Evolutionary conservation across 1,284 basidiomycete genomes (phyloP), one percentile per base, ranked within the genome.

Genomic region (Marasmius oreades): DNA sequence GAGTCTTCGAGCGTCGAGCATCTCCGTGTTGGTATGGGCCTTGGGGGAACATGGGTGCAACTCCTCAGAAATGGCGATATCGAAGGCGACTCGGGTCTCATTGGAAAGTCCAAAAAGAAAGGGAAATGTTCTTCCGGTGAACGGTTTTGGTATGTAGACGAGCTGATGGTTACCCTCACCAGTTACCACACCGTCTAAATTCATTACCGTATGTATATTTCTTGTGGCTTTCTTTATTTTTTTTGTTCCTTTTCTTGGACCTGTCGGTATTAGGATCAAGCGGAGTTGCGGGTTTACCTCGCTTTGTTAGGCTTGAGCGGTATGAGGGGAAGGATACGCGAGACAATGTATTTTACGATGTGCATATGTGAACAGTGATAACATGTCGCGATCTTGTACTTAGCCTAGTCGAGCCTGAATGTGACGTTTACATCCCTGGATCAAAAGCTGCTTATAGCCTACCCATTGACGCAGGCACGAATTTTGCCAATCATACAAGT

Each of bases 11-110:
- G 73, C 0, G 68, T 75, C 5, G 76, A 79, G 36, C 67, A 70
- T 33, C 62, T 88, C 18, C 60, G 64, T 3, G 65, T 78, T 0
- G 83, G 82, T 0, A 79, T 87, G 70, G 82, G 81, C 1, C 55
- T 85, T 34, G 76, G 74, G 3, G 86, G 78, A 14, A 79, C 80
- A 52, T 88, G 81, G 78, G 77, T 88, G 2, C 84, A 88, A 67
- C 69, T 87, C 43, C 79, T 68, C 22, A 75, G 80, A 55, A 69
- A 66, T 52, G 64, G 69, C 54, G 67, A 62, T 42, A 61, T 61
- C 3, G 60, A 55, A 8, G 64, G 55, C 5, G 39, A 42, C 20
- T 16, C 20, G 10, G 39, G 39, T 42, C 16, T 20, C 2, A 16
- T 16, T 16, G 55, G 28, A 6, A 71, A 71, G 63, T 68, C 69